Evolutionary conservation across 176 grass and related monocot genomes (phyloP), one percentile per base, ranked within the genome.

Genomic region (Oryza rufipogon): DNA sequence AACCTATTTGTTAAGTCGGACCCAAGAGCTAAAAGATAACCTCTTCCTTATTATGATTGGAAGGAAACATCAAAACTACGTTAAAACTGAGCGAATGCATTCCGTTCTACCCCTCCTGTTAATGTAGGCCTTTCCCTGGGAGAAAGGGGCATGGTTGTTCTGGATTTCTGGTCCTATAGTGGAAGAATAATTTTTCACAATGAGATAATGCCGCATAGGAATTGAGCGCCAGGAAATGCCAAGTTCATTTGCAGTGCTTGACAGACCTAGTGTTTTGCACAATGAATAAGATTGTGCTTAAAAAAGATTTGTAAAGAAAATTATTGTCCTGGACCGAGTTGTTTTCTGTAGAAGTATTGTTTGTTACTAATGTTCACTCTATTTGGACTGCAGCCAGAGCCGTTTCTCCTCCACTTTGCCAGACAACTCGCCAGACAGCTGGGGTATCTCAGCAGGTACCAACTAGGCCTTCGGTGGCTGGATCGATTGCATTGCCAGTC

Each of bases 361-460:
- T 17, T 65, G 11, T 73, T 38, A 74, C 82, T 89, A 48, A 81
- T 72, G 4, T 28, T 38, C 5, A 38, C 39, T 74, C 76, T 52
- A 1, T 82, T 85, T 77, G 44, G 51, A 36, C 45, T 72, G 82
- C 78, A 87, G 91, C 67, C 67, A 86, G 85, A 83, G 83, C 73
- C 73, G 64, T 44, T 63, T 64, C 51, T 38, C 81, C 75, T 88
- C 66, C 75, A 45, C 58, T 68, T 80, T 65, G 80, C 47, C 91
- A 73, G 47, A 70, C 70, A 81, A 54, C 74, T 80, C 70, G 80
- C 47, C 91, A 73, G 47, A 70, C 70, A 81, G 65, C 74, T 36
- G 88, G 84, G 78, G 68, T 66, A 76, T 77, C 87, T 38, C 92
- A 74, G 47, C 89, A 92, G 64, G 30, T 90, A 70, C 25, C 26